Conservation (phyloP, 1,284 basidiomycete genomes). For the Rhodofomes roseus region DNA sequence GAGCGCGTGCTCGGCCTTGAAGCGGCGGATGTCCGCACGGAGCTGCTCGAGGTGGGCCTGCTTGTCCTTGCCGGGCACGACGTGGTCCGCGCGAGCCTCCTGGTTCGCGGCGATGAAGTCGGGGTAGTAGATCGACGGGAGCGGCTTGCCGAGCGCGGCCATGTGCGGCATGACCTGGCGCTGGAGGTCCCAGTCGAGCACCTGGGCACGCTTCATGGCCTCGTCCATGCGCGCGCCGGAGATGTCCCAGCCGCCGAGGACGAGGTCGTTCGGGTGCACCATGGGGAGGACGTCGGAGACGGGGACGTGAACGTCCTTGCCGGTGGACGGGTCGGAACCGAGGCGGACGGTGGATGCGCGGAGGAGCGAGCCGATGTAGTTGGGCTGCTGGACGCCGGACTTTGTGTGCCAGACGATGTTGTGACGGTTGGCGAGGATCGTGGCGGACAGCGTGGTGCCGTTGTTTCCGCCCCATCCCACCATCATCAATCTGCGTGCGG, state of each 20-base stretch:
- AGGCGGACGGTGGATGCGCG: constrained; percentile 94
- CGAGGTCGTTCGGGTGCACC: constrained; percentile 98
- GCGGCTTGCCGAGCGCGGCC: constrained; percentile 77
- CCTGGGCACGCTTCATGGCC: constrained; percentile 92
- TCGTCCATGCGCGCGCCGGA: constrained; percentile 82
- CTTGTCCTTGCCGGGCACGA: constrained; percentile 86
- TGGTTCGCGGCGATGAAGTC: constrained; percentile 99
- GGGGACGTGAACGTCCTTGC: constrained; percentile 93
- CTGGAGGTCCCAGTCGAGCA: constrained; percentile 96
- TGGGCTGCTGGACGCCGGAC: constrained; percentile 88
- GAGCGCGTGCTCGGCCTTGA: constrained; percentile 83
- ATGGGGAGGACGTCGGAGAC: constrained; percentile 94
- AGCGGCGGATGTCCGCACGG: constrained; percentile 89
- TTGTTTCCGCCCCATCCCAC: constrained; percentile 98
- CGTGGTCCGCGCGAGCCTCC: constrained; percentile 91
- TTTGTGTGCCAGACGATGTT: constrained; percentile 96
- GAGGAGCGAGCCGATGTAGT: constrained; percentile 93
- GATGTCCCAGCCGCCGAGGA: constrained; percentile 98
- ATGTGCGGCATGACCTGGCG: constrained; percentile 90
- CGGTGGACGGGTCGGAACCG: constrained; percentile 78
- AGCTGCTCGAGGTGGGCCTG: constrained; percentile 90
- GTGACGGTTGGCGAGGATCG: constrained; percentile 95
- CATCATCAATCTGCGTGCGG: constrained; percentile 80
- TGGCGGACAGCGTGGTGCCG: constrained; percentile 91
- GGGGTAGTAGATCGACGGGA: constrained; percentile 95